Conservation (phyloP, 225 moss, liverwort and hornwort species). For the Bryum argenteum region DNA sequence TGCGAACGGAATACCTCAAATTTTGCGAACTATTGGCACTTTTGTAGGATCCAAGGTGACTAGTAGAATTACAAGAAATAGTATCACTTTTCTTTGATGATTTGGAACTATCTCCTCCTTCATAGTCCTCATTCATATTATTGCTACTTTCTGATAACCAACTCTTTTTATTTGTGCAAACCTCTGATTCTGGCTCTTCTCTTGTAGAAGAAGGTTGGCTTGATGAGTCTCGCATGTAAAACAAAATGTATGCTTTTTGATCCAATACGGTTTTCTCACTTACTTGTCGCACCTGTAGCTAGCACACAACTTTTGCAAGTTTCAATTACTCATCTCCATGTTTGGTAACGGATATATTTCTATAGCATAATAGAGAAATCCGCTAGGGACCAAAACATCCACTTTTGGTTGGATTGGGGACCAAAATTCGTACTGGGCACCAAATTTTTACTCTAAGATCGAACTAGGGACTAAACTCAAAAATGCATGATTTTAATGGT, state of each 20-base stretch:
- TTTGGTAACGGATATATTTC: no score
- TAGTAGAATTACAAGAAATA: conserved; percentile 9
- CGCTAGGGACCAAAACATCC: no score
- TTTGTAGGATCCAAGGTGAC: neutral
- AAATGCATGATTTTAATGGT: no score
- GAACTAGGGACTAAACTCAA: no score
- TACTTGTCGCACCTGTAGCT: conserved; percentile 61
- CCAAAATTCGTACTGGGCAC: no score
- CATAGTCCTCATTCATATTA: conserved; percentile 8
- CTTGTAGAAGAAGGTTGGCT: conserved; percentile 2
- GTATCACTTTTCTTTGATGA: conserved; percentile 3
- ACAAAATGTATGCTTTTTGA: conserved; percentile 83
- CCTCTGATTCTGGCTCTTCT: conserved; percentile 17
- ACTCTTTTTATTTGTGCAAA: conserved; percentile 23
- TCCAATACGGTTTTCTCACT: conserved; percentile 68
- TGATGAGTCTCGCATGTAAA: conserved; percentile 60
- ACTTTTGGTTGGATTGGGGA: no score
- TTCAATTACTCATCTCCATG: no score
- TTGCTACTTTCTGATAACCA: conserved; percentile 24
- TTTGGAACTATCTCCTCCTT: neutral
- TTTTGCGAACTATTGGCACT: neutral
- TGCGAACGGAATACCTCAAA: neutral
- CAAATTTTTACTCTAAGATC: no score
- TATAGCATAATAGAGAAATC: no score
- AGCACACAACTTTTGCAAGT: no score